Evolutionary conservation across 257 asterid genomes (phyloP), one percentile per base, ranked within the genome.

Genomic region (Penstemon barbatus): DNA sequence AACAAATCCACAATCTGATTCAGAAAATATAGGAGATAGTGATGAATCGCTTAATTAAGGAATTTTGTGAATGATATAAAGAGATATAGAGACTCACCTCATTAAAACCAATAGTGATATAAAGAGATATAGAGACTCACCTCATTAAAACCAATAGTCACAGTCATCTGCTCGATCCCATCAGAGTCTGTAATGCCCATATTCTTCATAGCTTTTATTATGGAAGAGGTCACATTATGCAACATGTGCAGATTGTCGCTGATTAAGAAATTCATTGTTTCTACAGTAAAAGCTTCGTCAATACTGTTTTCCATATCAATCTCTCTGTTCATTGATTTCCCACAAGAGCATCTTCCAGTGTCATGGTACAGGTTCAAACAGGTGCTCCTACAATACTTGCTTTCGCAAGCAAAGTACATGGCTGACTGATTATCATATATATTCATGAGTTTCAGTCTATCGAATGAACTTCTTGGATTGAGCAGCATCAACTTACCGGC

Each of bases 1-100:
- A 74, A 53, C 75, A 78, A 55, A 41, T 55, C 63, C 48, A 56
- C 43, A 3, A 78, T 74, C 83, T 74, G 40, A 57, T 15, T 8
- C 38, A 8, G 33, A 25, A 25, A 36, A 48, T 8, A 65, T 7
- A 11, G 0, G 3, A 25, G 33, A 25, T 25, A 25, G 33, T 25
- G 33, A 25, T 25, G 2, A 25, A 25, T 6, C 38, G 0, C 4
- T 39, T 1, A 44, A 11, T n/a, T 37, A 1, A 61, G 12, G 11
- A 36, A 3, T 7, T 7, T 9, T 8, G 3, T n/a, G 38, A 52
- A 19, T 0, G 18, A 33, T 3, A 48, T 25, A 43, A 25, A 3
- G 3, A 59, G 19, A 18, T 11, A 37, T 12, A 6, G 25, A 12
- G 41, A 41, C 18, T 25, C 33, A 25, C 33, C 33, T 25, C 33